Conservation (phyloP, 192 early-diverging fungal species). For the Entrophospora sp. region DNA sequence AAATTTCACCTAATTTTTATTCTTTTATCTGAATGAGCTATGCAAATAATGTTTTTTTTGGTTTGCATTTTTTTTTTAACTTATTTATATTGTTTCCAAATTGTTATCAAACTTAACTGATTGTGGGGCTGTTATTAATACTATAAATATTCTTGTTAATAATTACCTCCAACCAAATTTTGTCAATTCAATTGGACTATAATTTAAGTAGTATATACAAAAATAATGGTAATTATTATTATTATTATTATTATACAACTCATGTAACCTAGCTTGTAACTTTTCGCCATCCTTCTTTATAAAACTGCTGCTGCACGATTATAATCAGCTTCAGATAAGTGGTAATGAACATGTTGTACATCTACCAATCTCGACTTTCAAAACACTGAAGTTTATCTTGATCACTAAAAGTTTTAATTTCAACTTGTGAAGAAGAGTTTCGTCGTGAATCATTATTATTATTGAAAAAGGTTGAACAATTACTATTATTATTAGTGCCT, state of each 20-base stretch:
- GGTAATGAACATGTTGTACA: conserved; percentile 70
- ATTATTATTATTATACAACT: conserved; percentile 53
- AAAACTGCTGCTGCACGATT: conserved; percentile 60
- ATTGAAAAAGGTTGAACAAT: too few species aligned
- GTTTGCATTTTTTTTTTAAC: too few species aligned
- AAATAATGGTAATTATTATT: neutral
- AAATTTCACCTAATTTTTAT: too few species aligned
- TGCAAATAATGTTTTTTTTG: too few species aligned
- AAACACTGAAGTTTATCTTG: conserved; percentile 67
- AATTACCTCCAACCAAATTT: conserved; percentile 74
- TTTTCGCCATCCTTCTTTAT: conserved; percentile 49
- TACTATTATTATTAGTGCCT: too few species aligned
- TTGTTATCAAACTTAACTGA: too few species aligned
- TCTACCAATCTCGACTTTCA: conserved; percentile 74
- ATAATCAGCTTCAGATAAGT: conserved; percentile 54
- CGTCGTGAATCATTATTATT: too few species aligned
- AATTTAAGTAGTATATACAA: conserved; percentile 3
- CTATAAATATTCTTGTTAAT: too few species aligned
- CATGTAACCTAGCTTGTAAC: conserved; percentile 65
- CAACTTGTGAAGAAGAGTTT: neutral
- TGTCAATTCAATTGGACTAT: conserved; percentile 80
- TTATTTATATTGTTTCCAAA: too few species aligned
- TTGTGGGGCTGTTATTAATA: too few species aligned
- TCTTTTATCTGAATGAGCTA: too few species aligned
- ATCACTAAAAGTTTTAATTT: conserved; percentile 51